phyloP scores from a whole-genome alignment of 148 eudicot species.

The Rhododendron henanense region DNA sequence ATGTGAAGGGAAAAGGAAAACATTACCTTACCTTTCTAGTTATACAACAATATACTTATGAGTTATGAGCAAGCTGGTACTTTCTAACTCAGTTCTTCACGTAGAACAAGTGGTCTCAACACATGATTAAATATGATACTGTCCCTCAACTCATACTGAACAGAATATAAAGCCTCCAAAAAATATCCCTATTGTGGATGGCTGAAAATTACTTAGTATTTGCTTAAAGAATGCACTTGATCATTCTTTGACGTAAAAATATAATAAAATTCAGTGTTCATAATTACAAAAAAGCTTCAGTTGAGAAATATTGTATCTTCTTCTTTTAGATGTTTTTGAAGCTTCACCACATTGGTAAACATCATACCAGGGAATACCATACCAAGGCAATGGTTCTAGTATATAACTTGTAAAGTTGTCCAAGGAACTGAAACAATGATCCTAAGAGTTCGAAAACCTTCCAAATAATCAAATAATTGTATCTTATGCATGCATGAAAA shows the following conservation, averaged over 20 bases:
- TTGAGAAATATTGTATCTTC: not conserved
- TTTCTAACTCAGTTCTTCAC: not conserved
- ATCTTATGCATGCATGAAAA: not conserved
- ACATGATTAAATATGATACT: not conserved
- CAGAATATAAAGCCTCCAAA: not conserved
- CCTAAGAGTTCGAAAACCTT: not conserved
- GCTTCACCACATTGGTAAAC: not conserved
- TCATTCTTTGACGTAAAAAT: not conserved
- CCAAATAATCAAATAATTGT: not conserved
- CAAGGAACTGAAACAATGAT: not conserved
- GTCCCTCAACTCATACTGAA: not conserved
- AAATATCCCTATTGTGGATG: not conserved
- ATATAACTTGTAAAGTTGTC: not conserved
- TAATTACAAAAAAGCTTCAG: not conserved
- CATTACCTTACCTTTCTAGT: not conserved
- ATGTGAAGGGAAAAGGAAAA: not conserved
- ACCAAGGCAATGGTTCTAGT: not conserved
- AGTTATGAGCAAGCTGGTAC: not conserved
- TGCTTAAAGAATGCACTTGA: not conserved
- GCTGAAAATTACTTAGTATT: not conserved
- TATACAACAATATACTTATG: not conserved
- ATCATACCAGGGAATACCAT: not conserved
- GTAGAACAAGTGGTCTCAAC: not conserved
- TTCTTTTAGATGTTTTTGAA: not conserved
- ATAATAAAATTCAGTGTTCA: not conserved